These are phyloP conservation scores for Curvularia eragrostidis DNA, from an alignment of 2,329 filamentous ascomycete genomes.

Conservation along the genomic window DNA sequence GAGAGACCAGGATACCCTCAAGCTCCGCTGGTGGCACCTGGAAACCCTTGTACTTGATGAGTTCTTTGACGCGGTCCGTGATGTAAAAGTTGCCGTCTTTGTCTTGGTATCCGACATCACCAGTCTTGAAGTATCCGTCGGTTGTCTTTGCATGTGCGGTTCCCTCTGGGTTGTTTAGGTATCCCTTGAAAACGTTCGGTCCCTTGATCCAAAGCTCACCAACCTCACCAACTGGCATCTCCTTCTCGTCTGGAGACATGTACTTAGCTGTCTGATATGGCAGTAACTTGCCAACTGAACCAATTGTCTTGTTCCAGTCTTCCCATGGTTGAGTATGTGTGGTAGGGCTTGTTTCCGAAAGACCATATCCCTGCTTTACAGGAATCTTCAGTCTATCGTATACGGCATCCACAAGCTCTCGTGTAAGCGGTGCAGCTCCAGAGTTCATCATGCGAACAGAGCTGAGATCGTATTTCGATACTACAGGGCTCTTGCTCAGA, in stretches of 20 bases:
- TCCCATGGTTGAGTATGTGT: slow-evolving; percentile 76
- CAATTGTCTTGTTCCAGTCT: slow-evolving; percentile 78
- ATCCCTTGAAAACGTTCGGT: slow-evolving; percentile 81
- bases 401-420: slow-evolving; percentile 78
- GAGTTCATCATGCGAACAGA: slow-evolving; percentile 84
- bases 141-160: slow-evolving; percentile 73
- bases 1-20: slow-evolving; percentile 53
- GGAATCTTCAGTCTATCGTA: slow-evolving; percentile 76
- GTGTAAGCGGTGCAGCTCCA: slow-evolving; percentile 83
- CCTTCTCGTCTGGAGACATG: slow-evolving; percentile 66
- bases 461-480: slow-evolving; percentile 81
- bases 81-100: slow-evolving; percentile 83
- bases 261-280: slow-evolving; percentile 84
- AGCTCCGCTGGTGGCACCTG: slow-evolving; percentile 58
- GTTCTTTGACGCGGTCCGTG: slow-evolving; percentile 71
- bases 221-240: slow-evolving; percentile 67
- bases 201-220: slow-evolving; percentile 73
- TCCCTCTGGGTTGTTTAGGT: slow-evolving; percentile 74
- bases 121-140: slow-evolving; percentile 90
- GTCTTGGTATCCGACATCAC: slow-evolving; percentile 83
- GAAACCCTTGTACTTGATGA: slow-evolving; percentile 56
- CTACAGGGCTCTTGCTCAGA: slow-evolving; percentile 78
- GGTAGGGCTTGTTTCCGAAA: slow-evolving; percentile 84
- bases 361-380: slow-evolving; percentile 91
- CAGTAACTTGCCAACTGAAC: slow-evolving; percentile 77